Base-by-base conservation (phyloP, 2,329 filamentous ascomycete species). In the Exophiala bonariae region DNA sequence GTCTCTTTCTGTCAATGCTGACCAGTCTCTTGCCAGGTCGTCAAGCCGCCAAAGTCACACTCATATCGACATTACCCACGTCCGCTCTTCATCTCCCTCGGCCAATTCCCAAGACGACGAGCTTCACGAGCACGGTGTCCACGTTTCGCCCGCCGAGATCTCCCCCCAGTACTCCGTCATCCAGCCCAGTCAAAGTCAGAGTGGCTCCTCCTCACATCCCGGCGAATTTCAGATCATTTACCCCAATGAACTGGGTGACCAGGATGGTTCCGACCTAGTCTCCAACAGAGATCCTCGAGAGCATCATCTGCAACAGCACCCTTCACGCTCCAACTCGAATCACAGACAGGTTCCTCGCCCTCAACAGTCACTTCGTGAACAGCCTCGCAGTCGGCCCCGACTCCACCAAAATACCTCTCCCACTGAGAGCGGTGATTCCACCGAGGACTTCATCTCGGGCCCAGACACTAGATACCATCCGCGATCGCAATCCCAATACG, bases 351-450 rank as follows among this genome's bases (percentile, higher is more conserved):
- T 67, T 49, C 47, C 57, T 20, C 62, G 59, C 41, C 71, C 69
- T 46, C 66, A 65, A 44, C 66, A 67, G 38, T 61, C 68, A 49
- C 66, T 66, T 58, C 77, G 78, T 56, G 72, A 72, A 54, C 73
- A 76, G 3, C 40, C 50, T 26, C 47, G 43, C 31, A 52, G 48
- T 31, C 49, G 54, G 26, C 45, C 51, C 4, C 28, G 54, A 32
- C 32, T 46, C n/a, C 26, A 46, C 40, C 52, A 49, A 44, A 49
- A 57, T 16, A 47, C 42, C 28, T 50, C 52, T 19, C 52, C 49
- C 55, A 73, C 80, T 45, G 79, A 81, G 72, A 86, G 78, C 64
- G 75, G 79, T 72, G 85, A 86, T 64, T 78, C 78, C 28, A 75
- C 74, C 16, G 82, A 87, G 18, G 82, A 87, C n/a, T 84, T 78